Evolutionary conservation across 768 basidiomycete genomes (phyloP).

Genomic region (Leccinum longicurvipes): DNA sequence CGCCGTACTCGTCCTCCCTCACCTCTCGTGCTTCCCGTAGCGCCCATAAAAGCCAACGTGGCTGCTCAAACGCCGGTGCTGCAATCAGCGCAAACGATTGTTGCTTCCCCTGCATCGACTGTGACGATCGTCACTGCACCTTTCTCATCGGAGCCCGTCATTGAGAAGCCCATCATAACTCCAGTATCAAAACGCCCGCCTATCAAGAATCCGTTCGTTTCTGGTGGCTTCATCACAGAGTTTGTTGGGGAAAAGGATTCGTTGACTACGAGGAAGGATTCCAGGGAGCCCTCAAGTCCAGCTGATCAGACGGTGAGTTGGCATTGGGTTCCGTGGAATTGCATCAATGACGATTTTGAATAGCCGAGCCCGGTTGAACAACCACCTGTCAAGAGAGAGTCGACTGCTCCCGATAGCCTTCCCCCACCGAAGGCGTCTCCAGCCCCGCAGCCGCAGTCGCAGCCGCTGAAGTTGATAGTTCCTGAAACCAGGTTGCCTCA

Average conservation of each 20-base stretch:
- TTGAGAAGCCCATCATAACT: slow-evolving; percentile 12
- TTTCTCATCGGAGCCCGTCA: slow-evolving; percentile 1
- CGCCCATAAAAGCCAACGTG: slow-evolving; percentile 6
- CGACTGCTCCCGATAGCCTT: slow-evolving; percentile 7
- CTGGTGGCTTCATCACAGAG: slow-evolving; percentile 47
- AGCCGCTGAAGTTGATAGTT: slow-evolving; percentile 6
- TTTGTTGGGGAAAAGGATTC: slow-evolving; percentile 34
- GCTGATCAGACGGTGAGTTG: slow-evolving; percentile 17
- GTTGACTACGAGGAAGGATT: slow-evolving; percentile 18
- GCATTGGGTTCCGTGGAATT: background rate
- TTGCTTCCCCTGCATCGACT: slow-evolving; percentile 20
- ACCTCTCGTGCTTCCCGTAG: slow-evolving; percentile 23
- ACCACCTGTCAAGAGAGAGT: slow-evolving; percentile 19
- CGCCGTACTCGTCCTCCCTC: slow-evolving; percentile 25
- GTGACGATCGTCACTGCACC: slow-evolving; percentile 8
- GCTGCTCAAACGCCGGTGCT: slow-evolving; percentile 14
- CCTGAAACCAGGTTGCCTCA: slow-evolving; percentile 13
- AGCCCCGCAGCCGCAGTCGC: background rate
- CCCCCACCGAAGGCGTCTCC: slow-evolving; percentile 15
- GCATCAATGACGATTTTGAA: background rate
- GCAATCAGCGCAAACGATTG: slow-evolving; percentile 11
- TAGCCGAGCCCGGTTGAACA: slow-evolving; percentile 18
- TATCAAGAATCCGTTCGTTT: slow-evolving; percentile 45
- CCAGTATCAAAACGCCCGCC: slow-evolving; percentile 14
- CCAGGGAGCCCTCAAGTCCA: slow-evolving; percentile 13